These are phyloP conservation scores for Carnegiea gigantea DNA, from an alignment of 179 eudicot genomes.

Conservation along the genomic window DNA sequence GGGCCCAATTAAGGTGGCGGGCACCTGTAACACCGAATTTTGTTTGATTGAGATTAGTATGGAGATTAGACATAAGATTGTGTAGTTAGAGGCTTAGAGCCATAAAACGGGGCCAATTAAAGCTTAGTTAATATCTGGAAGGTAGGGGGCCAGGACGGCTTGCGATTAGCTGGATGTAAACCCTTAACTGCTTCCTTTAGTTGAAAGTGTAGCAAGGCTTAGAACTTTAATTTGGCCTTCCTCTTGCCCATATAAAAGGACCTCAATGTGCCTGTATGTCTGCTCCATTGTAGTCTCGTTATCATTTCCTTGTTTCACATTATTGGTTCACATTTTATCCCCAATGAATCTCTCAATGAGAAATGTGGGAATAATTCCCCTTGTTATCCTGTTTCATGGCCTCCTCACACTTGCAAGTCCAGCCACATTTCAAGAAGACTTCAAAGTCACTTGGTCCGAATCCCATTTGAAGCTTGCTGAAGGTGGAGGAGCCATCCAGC, in stretches of 20 bases:
- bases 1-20: too few species aligned
- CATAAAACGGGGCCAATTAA: slow-evolving; percentile 3
- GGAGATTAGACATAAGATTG: background rate
- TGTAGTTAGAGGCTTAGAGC: background rate
- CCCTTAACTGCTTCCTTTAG: background rate
- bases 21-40: background rate
- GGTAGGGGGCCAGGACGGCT: background rate
- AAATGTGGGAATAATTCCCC: slow-evolving; percentile 2
- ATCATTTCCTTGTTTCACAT: background rate
- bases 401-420: slow-evolving; percentile 34
- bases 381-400: slow-evolving; percentile 22
- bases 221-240: background rate
- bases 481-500: slow-evolving; percentile 65
- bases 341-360: slow-evolving; percentile 5
- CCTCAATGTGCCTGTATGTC: background rate
- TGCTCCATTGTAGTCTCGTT: background rate
- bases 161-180: slow-evolving; percentile 3
- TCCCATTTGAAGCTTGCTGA: slow-evolving; percentile 55
- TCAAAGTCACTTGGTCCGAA: slow-evolving; percentile 58
- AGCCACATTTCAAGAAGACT: slow-evolving; percentile 59
- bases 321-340: background rate
- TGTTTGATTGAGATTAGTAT: background rate
- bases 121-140: background rate
- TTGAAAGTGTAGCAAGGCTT: background rate
- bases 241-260: background rate